Percentiles rank a stretch among this genome's conserved stretches.
Conservation (phyloP, 371 early-diverging fungal species). For the Aphelidium insulamus region DNA sequence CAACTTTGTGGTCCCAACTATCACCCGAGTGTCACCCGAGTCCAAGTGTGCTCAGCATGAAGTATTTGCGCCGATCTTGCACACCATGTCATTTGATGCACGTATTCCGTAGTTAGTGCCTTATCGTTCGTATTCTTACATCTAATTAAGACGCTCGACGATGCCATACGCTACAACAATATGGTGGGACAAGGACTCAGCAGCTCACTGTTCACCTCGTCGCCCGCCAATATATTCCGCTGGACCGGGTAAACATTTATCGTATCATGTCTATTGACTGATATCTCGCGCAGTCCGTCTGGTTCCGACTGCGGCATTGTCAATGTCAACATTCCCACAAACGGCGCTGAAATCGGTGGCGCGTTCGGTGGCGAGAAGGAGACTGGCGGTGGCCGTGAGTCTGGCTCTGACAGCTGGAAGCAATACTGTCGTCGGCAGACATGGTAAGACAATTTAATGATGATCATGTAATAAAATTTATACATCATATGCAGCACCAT, state of each 20-base stretch:
- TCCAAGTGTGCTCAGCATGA: slow-evolving; percentile 74
- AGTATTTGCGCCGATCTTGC: slow-evolving; percentile 86
- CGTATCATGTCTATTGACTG: neutral
- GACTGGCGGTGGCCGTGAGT: slow-evolving; percentile 89
- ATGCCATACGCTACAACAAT: slow-evolving; percentile 78
- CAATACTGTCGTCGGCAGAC: slow-evolving; percentile 58
- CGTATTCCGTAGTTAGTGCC: neutral
- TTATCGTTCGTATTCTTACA: neutral
- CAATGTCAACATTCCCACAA: slow-evolving; percentile 92
- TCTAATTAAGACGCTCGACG: slow-evolving; percentile 33
- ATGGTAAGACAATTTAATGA: slow-evolving; percentile 12
- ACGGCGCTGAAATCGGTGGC: slow-evolving; percentile 94
- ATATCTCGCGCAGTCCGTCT: slow-evolving; percentile 21
- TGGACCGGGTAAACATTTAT: slow-evolving; percentile 47
- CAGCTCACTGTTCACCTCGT: slow-evolving; percentile 62
- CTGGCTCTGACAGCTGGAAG: slow-evolving; percentile 86
- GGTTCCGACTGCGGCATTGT: slow-evolving; percentile 95
- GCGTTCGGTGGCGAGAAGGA: slow-evolving; percentile 96
- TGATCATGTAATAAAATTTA: slow-evolving; percentile 2
- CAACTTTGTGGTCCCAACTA: slow-evolving; percentile 89
- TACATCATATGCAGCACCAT: slow-evolving; percentile 28
- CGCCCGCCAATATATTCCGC: slow-evolving; percentile 61
- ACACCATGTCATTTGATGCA: slow-evolving; percentile 57
- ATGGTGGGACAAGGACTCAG: slow-evolving; percentile 76
- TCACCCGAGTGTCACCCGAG: slow-evolving; percentile 48